These are phyloP conservation scores for Schoenoplectus tabernaemontani DNA, from an alignment of 202 grass and related monocot genomes.

Conservation along the genomic window DNA sequence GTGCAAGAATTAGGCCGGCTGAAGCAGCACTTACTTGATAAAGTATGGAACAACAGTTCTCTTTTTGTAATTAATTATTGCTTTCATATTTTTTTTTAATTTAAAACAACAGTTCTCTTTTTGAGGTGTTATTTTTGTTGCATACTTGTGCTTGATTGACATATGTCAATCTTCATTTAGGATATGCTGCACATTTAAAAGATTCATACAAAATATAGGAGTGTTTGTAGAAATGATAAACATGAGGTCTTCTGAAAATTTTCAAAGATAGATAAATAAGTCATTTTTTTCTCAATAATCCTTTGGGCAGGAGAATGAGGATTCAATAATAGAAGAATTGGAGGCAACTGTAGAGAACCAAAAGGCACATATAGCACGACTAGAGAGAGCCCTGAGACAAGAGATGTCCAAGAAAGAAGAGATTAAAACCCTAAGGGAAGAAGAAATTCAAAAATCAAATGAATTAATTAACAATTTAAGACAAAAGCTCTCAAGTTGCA, in stretches of 20 bases:
- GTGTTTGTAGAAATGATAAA: background rate
- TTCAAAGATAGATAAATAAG: background rate
- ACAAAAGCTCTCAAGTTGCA: constrained; percentile 63
- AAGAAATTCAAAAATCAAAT: constrained; percentile 73
- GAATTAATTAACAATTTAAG: constrained; percentile 68
- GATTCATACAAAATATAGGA: background rate
- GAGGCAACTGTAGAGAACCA: constrained; percentile 56
- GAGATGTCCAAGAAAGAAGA: constrained; percentile 64
- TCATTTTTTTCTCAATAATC: background rate
- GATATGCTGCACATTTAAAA: background rate
- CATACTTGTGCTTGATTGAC: background rate
- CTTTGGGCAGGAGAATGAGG: constrained; percentile 65
- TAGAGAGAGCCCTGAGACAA: constrained; percentile 67
- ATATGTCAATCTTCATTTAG: background rate
- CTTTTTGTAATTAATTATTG: background rate
- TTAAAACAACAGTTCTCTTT: background rate
- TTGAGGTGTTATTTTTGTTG: background rate
- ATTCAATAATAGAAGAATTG: constrained; percentile 81
- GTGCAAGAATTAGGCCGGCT: constrained; percentile 78
- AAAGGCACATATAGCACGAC: constrained; percentile 58
- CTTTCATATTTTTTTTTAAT: background rate
- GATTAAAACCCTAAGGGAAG: constrained; percentile 44
- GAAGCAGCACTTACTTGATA: constrained; percentile 92
- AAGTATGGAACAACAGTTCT: constrained; percentile 32
- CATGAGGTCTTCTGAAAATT: background rate